phyloP scores from a whole-genome alignment of 345 rosid species.

The Populus deltoides region DNA sequence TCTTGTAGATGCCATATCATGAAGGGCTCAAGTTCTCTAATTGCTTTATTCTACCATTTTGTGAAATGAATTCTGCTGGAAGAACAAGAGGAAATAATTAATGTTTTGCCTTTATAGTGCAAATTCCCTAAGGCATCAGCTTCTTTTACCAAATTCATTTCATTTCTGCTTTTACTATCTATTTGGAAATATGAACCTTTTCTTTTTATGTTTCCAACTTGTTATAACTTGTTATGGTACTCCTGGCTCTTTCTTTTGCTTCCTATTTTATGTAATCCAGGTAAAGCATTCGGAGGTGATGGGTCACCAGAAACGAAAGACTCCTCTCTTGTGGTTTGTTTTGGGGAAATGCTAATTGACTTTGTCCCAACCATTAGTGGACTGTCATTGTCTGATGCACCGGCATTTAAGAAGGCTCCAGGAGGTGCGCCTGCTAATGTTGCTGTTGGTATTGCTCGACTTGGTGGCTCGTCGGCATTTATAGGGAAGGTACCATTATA shows the following conservation, averaged over 20 bases:
- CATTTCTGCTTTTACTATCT: neutral
- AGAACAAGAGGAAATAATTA: neutral
- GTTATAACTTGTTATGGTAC: neutral
- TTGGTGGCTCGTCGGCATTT: conserved; percentile 89
- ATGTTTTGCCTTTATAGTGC: neutral
- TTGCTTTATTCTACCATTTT: neutral
- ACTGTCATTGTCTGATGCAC: conserved; percentile 81
- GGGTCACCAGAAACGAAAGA: conserved; percentile 46
- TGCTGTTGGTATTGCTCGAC: conserved; percentile 90
- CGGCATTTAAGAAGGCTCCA: conserved; percentile 87
- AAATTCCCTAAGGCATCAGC: neutral
- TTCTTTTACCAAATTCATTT: neutral
- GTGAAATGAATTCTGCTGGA: neutral
- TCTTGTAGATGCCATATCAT: neutral
- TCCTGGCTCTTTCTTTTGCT: neutral
- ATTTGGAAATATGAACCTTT: neutral
- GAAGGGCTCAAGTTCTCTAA: neutral
- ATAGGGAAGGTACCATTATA: conserved; percentile 66
- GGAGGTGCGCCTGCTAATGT: conserved; percentile 99
- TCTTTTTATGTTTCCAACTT: conserved; percentile 2
- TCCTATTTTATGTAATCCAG: conserved; percentile 26
- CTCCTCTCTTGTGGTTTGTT: conserved; percentile 70
- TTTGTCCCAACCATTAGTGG: conserved; percentile 84
- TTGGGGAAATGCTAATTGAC: conserved; percentile 94
- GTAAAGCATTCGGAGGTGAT: conserved; percentile 52